Conservation (phyloP, 2,329 filamentous ascomycete genomes). For the Sarocladium oryzae region DNA sequence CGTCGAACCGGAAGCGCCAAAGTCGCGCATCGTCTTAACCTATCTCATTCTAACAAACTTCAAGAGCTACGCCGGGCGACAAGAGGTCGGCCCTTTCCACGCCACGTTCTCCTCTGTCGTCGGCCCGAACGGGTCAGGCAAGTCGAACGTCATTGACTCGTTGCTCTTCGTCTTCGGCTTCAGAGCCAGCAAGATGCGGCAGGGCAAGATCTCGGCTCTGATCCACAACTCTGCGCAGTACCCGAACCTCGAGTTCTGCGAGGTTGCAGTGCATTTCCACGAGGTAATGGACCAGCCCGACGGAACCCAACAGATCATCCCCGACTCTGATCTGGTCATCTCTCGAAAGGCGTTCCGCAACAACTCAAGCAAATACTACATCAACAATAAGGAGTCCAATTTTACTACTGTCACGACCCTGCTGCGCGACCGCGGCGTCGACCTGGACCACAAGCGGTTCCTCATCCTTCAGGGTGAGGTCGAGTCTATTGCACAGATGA, state of each 20-base stretch:
- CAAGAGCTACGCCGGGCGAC: slow-evolving; percentile 95
- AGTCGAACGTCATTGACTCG: slow-evolving; percentile 98
- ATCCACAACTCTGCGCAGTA: slow-evolving; percentile 93
- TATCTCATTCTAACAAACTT: slow-evolving; percentile 92
- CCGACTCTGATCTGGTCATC: slow-evolving; percentile 78
- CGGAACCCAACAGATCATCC: slow-evolving; percentile 69
- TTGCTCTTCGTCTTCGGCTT: slow-evolving; percentile 99
- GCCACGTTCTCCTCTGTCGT: slow-evolving; percentile 96
- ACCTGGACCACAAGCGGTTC: slow-evolving; percentile 97
- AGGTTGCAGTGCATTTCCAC: slow-evolving; percentile 94
- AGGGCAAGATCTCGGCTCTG: slow-evolving; percentile 94
- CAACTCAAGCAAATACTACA: slow-evolving; percentile 97
- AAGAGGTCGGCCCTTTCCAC: slow-evolving; percentile 95
- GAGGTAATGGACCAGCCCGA: slow-evolving; percentile 86
- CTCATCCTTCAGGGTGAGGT: slow-evolving; percentile 96
- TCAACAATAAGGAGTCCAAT: slow-evolving; percentile 82
- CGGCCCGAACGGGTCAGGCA: slow-evolving; percentile 94
- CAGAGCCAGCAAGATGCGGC: slow-evolving; percentile 97
- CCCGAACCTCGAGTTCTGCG: slow-evolving; percentile 81
- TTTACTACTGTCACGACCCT: slow-evolving; percentile 88
- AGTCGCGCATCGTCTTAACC: slow-evolving; percentile 84
- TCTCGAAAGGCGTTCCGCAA: slow-evolving; percentile 95
- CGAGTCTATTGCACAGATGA: slow-evolving; percentile 99
- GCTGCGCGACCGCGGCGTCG: slow-evolving; percentile 80
- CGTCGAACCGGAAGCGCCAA: slow-evolving; percentile 71